Evolutionary conservation across 306 rosid genomes (phyloP).

Genomic region (Malus sieversii): DNA sequence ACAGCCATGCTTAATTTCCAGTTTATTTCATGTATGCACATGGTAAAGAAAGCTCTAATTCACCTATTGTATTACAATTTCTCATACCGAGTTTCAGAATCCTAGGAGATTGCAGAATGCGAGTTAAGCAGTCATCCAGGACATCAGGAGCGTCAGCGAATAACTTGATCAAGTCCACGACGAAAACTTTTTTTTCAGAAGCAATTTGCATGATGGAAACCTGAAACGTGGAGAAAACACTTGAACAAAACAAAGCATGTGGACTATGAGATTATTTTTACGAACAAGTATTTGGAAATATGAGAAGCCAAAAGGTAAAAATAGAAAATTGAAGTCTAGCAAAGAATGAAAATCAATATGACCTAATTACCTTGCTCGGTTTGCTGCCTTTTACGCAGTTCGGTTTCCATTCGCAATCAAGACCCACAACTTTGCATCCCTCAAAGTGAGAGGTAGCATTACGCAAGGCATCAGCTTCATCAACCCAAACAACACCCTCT

Average conservation of each 20-base stretch:
- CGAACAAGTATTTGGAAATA: background rate
- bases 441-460: conserved; percentile 64
- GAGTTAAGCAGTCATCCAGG: conserved; percentile 56
- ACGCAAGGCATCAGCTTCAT: conserved; percentile 50
- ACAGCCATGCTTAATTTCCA: conserved; percentile 11
- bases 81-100: conserved; percentile 85
- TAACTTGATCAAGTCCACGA: conserved; percentile 80
- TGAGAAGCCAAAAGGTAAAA: background rate
- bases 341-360: background rate
- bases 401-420: conserved; percentile 99
- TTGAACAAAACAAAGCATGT: background rate
- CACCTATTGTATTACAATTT: background rate
- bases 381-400: conserved; percentile 65
- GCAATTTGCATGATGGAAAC: conserved; percentile 97
- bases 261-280: background rate
- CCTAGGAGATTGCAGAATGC: conserved; percentile 68
- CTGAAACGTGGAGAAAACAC: conserved; percentile 42
- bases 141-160: conserved; percentile 49
- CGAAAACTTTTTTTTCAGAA: conserved; percentile 61
- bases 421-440: conserved; percentile 70
- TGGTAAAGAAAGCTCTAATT: background rate
- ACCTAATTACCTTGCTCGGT: conserved; percentile 67
- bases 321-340: background rate
- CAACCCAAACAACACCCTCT: conserved; percentile 72
- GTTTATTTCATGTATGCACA: background rate